Evolutionary conservation across 306 rosid genomes (phyloP), one percentile per base, ranked within the genome.

Genomic region (Cicer judaicum): DNA sequence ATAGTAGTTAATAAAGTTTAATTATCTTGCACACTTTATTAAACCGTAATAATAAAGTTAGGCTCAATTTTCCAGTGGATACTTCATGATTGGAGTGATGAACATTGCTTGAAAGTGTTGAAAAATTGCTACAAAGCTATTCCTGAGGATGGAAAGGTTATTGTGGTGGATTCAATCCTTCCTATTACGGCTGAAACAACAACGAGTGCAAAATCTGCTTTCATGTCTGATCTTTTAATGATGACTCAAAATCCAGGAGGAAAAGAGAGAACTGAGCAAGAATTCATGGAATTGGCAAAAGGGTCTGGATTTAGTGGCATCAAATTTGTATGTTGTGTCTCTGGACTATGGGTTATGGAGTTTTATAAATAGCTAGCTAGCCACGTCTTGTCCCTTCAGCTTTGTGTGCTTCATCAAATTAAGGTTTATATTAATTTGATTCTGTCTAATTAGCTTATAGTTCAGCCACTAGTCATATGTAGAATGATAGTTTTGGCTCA

Each of bases 41-140:
- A 29, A 29, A 29, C 34, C 34, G 34, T 29, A 29, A 29, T 29
- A 29, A 29, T 29, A 3, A 29, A 24, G 34, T 24, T 2, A 24
- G 34, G 0, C 4, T 24, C 0, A 24, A 29, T 13, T 65, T 15
- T 74, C 8, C 57, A 85, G 93, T 74, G 81, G 53, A 54, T 82
- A 72, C 79, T 82, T 40, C 82, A 82, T 50, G 79, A 82, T 59
- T 81, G 84, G 84, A 63, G 64, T 40, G 84, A 81, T 47, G 74
- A 70, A n/a, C 74, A 76, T 1, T 81, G 84, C 69, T 34, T 81
- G 70, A 81, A 76, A 70, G 5, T 81, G 0, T 69, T 80, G 62
- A 80, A 80, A 64, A 75, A 80, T 44, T 75, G 82, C 70, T 72
- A 65, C 70, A 40, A 29, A 14, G 79, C 64, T 2, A 65, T 78